These are phyloP conservation scores for Alternaria sp. DNA, from an alignment of 2,329 filamentous ascomycete species.

Conservation along the genomic window DNA sequence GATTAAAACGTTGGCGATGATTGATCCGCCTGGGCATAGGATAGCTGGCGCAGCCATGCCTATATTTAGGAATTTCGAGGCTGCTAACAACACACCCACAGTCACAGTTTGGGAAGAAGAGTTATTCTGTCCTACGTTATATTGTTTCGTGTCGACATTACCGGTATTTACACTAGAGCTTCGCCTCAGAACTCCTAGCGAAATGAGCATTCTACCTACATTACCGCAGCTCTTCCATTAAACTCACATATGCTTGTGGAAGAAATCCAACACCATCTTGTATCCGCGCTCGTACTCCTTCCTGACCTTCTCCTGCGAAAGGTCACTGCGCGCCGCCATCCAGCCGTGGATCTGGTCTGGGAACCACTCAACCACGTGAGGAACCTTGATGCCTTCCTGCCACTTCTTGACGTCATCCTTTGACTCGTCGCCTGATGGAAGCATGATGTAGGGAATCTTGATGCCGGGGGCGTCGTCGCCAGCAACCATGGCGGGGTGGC, in stretches of 20 bases:
- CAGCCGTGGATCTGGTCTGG: conserved; percentile 56
- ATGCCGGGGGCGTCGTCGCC: conserved; percentile 62
- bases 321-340: conserved; percentile 55
- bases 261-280: conserved; percentile 57
- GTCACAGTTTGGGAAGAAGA: background rate
- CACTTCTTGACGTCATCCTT: conserved; percentile 59
- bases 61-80: background rate
- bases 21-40: background rate
- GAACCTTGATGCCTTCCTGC: conserved; percentile 56
- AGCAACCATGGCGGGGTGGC: conserved; percentile 68
- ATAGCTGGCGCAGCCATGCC: background rate
- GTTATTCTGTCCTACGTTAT: background rate
- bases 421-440: conserved; percentile 64
- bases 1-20: background rate
- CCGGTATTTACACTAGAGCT: conserved; percentile 12
- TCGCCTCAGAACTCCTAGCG: conserved; percentile 24
- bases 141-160: background rate
- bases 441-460: conserved; percentile 63
- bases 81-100: background rate
- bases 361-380: conserved; percentile 57
- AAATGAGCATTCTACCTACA: conserved; percentile 19
- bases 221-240: background rate
- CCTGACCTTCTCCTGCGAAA: conserved; percentile 57
- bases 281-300: conserved; percentile 60
- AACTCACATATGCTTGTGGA: conserved; percentile 61